Evolutionary conservation across 2,329 filamentous ascomycete species (phyloP), one percentile per base, ranked within the genome.

Genomic region (Cladobotryum protrusum): DNA sequence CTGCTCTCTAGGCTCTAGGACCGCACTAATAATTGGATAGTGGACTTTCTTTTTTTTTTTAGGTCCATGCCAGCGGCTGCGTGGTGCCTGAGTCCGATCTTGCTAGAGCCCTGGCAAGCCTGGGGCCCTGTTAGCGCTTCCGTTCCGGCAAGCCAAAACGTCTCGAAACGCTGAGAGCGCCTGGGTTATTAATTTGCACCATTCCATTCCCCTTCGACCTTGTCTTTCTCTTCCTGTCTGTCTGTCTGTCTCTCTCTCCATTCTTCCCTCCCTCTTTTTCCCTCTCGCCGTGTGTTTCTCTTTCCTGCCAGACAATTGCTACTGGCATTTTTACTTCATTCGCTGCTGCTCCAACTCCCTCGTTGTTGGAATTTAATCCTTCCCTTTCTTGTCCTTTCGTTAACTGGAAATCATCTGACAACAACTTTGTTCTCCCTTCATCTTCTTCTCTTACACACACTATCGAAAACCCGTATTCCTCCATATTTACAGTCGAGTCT

Each of bases 311-410:
- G n/a, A 35, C 18, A 2, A 9, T 42, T 32, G 42, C 42, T 18
- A 20, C 24, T 49, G 20, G 33, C 34, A 53, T 54, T 57, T 54
- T 58, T 61, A 58, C 51, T 61, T 63, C 57, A 52, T 58, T 59
- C 49, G 40, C 46, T 43, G 11, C 43, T 46, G 19, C 14, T 59
- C 63, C 65, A 64, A 67, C 61, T 62, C 66, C 49, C 62, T 69
- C 67, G 60, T 63, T 69, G 59, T 66, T 67, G 67, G 65, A 53
- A 56, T 59, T 60, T 59, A 52, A 53, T 53, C 53, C 54, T 57
- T 53, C 45, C 49, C 50, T 44, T 45, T 17, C 39, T 45, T 48
- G 52, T 20, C n/a, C 45, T 52, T 45, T 34, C 29, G 29, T 49
- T 47, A 49, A 20, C 45, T 34, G n/a, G n/a, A n/a, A n/a, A n/a